These are phyloP conservation scores for Pinguiococcus pyrenoidosus DNA, from an alignment of 108 stramenopile genomes.

Conservation along the genomic window DNA sequence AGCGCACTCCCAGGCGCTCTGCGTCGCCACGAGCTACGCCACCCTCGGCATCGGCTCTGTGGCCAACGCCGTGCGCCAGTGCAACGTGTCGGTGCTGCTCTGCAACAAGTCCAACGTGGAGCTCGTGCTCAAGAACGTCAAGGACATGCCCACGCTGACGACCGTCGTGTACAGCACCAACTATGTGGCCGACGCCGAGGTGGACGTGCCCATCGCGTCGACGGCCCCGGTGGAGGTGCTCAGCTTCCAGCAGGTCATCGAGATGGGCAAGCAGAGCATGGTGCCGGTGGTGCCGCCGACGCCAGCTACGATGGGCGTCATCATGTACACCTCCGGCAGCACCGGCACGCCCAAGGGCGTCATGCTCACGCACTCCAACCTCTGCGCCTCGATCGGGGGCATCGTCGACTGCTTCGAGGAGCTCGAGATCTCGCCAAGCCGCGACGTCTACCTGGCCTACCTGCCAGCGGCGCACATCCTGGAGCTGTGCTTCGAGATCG, in stretches of 20 bases:
- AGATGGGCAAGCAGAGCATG: too few relatives aligned
- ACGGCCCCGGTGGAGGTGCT: slow-evolving; percentile 38
- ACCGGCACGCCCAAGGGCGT: slow-evolving; percentile 75
- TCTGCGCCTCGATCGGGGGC: slow-evolving; percentile 12
- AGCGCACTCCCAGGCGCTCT: slow-evolving; percentile 56
- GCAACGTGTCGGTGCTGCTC: slow-evolving; percentile 56
- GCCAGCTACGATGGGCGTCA: slow-evolving; percentile 50
- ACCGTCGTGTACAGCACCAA: slow-evolving; percentile 65
- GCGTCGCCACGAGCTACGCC: slow-evolving; percentile 72
- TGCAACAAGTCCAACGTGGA: slow-evolving; percentile 64
- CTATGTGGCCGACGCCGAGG: slow-evolving; percentile 41
- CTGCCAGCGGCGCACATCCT: slow-evolving; percentile 90
- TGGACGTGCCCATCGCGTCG: slow-evolving; percentile 42
- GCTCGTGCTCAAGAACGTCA: slow-evolving; percentile 42
- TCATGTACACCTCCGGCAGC: slow-evolving; percentile 44
- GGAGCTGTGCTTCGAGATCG: slow-evolving; percentile 54
- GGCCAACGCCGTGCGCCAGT: slow-evolving; percentile 62
- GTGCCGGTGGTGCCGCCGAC: too few relatives aligned
- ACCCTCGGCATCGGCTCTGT: slow-evolving; percentile 80
- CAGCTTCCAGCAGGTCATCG: slow-evolving; percentile 62
- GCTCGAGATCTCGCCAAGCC: not conserved
- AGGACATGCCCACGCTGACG: slow-evolving; percentile 60
- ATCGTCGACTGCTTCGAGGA: too few relatives aligned
- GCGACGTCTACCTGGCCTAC: slow-evolving; percentile 80
- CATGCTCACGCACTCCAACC: slow-evolving; percentile 68